Conservation (phyloP, 2,329 filamentous ascomycete species). For the Exophiala sideris region DNA sequence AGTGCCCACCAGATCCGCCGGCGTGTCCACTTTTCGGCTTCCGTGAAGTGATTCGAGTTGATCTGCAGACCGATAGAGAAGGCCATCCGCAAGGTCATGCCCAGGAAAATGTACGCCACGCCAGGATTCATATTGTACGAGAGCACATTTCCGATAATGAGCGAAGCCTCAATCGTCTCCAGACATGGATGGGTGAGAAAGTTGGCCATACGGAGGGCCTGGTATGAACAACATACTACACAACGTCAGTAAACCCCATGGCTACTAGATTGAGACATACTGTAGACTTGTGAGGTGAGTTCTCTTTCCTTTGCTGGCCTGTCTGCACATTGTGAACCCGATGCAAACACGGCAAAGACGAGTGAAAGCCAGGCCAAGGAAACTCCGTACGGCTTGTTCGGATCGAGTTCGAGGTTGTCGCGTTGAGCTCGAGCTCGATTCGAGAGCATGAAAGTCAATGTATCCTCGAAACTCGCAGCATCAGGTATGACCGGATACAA, state of each 20-base stretch:
- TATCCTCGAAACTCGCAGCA: slow-evolving; percentile 52
- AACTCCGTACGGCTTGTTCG: slow-evolving; percentile 57
- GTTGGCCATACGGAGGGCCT: slow-evolving; percentile 62
- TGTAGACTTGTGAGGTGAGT: slow-evolving; percentile 62
- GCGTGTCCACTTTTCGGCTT: slow-evolving; percentile 45
- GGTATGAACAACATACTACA: slow-evolving; percentile 61
- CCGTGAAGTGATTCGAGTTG: slow-evolving; percentile 53
- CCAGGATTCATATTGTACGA: slow-evolving; percentile 64
- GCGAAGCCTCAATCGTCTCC: slow-evolving; percentile 59
- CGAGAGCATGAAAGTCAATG: slow-evolving; percentile 52
- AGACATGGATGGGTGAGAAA: slow-evolving; percentile 60
- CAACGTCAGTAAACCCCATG: slow-evolving; percentile 29
- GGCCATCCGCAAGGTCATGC: slow-evolving; percentile 59
- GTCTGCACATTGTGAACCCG: slow-evolving; percentile 59
- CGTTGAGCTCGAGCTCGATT: slow-evolving; percentile 46
- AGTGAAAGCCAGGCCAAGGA: slow-evolving; percentile 55
- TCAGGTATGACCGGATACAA: slow-evolving; percentile 61
- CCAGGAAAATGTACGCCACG: slow-evolving; percentile 60
- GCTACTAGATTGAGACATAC: slow-evolving; percentile 35
- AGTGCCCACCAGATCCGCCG: slow-evolving; percentile 56
- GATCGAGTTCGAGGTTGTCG: slow-evolving; percentile 30
- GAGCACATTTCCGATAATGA: slow-evolving; percentile 61
- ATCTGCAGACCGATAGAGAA: slow-evolving; percentile 60
- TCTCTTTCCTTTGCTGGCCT: slow-evolving; percentile 58
- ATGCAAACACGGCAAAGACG: slow-evolving; percentile 61